phyloP scores from a whole-genome alignment of 768 basidiomycete species.

The Tricholoma sp. region DNA sequence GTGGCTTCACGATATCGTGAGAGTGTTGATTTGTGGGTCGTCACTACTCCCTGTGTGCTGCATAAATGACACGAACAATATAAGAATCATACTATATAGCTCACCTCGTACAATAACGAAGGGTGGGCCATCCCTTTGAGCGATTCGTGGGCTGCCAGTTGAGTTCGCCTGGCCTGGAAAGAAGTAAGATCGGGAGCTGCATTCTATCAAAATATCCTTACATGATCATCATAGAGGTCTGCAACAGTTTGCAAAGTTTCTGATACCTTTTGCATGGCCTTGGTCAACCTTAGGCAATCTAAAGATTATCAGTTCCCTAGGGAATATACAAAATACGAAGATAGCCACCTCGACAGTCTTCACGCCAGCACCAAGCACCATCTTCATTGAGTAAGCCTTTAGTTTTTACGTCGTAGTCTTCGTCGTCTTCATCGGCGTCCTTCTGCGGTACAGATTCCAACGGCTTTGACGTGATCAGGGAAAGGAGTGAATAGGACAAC shows the following conservation, averaged over 20 bases:
- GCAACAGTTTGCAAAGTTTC: slow-evolving; percentile 72
- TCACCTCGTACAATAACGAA: slow-evolving; percentile 61
- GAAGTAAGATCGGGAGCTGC: not conserved
- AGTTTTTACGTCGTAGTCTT: slow-evolving; percentile 29
- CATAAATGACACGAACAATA: not conserved
- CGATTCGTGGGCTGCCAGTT: slow-evolving; percentile 69
- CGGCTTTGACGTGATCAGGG: slow-evolving; percentile 68
- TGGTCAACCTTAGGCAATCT: slow-evolving; percentile 78
- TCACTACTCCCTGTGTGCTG: slow-evolving; percentile 52
- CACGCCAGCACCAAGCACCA: slow-evolving; percentile 86
- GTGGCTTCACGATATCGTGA: slow-evolving; percentile 58
- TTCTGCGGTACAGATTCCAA: slow-evolving; percentile 43
- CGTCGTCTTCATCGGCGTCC: slow-evolving; percentile 47
- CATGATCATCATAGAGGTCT: slow-evolving; percentile 76
- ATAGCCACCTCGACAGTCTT: slow-evolving; percentile 59
- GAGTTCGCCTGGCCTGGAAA: slow-evolving; percentile 62
- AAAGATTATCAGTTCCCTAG: not conserved
- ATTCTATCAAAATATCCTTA: slow-evolving; percentile 26
- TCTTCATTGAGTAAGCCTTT: slow-evolving; percentile 62
- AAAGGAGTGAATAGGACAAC: slow-evolving; percentile 67
- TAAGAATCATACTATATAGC: not conserved
- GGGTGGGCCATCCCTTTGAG: slow-evolving; percentile 77
- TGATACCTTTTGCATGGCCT: slow-evolving; percentile 69
- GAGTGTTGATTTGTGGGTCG: slow-evolving; percentile 70
- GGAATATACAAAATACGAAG: not conserved